A percentile compares a stretch with the other conserved stretches of the same genome.
Conservation (phyloP, 345 rosid genomes). For the Dipteronia dyeriana region DNA sequence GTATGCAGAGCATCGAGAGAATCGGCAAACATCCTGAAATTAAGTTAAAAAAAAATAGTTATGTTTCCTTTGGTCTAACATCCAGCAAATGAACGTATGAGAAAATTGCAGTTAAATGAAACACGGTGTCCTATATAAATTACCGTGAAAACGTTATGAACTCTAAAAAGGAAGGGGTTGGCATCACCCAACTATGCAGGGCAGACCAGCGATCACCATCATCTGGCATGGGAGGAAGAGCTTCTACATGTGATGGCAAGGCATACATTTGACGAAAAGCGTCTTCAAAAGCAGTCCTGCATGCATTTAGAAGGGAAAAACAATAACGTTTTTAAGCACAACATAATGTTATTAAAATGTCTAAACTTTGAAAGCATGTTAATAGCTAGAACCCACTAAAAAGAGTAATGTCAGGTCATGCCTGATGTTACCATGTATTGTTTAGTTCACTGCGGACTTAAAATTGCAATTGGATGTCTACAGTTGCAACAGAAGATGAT, state of each 20-base stretch:
- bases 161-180: slow-evolving; percentile 91
- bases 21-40: slow-evolving; percentile 86
- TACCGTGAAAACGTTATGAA: slow-evolving; percentile 91
- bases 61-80: not conserved
- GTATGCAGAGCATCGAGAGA: slow-evolving; percentile 75
- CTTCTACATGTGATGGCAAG: slow-evolving; percentile 67
- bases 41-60: slow-evolving; percentile 10
- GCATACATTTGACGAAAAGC: slow-evolving; percentile 81
- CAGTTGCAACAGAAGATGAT: not conserved
- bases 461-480: not conserved
- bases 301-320: slow-evolving; percentile 19
- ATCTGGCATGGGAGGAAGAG: slow-evolving; percentile 94
- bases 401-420: not conserved
- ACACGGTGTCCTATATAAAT: not conserved
- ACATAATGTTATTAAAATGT: not conserved
- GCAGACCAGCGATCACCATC: slow-evolving; percentile 93
- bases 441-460: not conserved
- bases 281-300: slow-evolving; percentile 73
- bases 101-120: slow-evolving; percentile 11
- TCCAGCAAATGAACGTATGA: not conserved
- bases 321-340: not conserved
- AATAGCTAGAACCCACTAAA: not conserved
- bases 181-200: slow-evolving; percentile 97
- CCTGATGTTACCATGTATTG: not conserved
- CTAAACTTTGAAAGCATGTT: not conserved